These are phyloP conservation scores for Ramaria sp. DNA, from an alignment of 768 basidiomycete species.

Conservation along the genomic window DNA sequence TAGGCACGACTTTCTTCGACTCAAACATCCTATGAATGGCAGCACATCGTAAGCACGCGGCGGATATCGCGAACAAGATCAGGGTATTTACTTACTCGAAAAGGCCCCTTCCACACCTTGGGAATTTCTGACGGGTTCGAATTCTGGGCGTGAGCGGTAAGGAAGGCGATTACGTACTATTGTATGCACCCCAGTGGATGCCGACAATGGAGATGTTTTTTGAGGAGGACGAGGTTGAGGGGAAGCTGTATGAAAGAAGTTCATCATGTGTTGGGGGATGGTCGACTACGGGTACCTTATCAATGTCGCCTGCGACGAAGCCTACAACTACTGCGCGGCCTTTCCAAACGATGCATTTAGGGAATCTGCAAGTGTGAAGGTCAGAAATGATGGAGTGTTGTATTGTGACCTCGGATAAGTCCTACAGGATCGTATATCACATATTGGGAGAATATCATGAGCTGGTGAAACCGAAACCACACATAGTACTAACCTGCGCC, in stretches of 20 bases:
- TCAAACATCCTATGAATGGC: slow-evolving; percentile 46
- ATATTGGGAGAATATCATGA: slow-evolving; percentile 20
- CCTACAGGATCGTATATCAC: slow-evolving; percentile 86
- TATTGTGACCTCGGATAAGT: slow-evolving; percentile 43
- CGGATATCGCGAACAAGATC: not conserved
- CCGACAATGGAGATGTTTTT: slow-evolving; percentile 81
- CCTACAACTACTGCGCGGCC: slow-evolving; percentile 90
- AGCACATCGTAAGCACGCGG: not conserved
- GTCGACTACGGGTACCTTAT: slow-evolving; percentile 41
- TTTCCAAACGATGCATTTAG: slow-evolving; percentile 91
- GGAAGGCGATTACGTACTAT: slow-evolving; percentile 32
- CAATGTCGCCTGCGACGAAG: slow-evolving; percentile 77
- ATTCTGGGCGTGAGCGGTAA: slow-evolving; percentile 27
- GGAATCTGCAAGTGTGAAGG: slow-evolving; percentile 42
- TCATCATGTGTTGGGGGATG: no score
- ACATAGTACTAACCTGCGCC: slow-evolving; percentile 45
- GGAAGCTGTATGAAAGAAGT: slow-evolving; percentile 45
- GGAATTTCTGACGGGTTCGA: slow-evolving; percentile 57
- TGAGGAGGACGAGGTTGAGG: slow-evolving; percentile 63
- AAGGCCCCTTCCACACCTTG: slow-evolving; percentile 62
- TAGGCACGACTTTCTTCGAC: slow-evolving; percentile 53
- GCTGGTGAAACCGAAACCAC: no score
- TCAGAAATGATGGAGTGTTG: not conserved
- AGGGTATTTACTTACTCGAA: slow-evolving; percentile 36
- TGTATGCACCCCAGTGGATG: slow-evolving; percentile 80